Percentiles rank a stretch among this genome's conserved stretches.
phyloP scores from a whole-genome alignment of 768 basidiomycete genomes.

The Collybia sordida region DNA sequence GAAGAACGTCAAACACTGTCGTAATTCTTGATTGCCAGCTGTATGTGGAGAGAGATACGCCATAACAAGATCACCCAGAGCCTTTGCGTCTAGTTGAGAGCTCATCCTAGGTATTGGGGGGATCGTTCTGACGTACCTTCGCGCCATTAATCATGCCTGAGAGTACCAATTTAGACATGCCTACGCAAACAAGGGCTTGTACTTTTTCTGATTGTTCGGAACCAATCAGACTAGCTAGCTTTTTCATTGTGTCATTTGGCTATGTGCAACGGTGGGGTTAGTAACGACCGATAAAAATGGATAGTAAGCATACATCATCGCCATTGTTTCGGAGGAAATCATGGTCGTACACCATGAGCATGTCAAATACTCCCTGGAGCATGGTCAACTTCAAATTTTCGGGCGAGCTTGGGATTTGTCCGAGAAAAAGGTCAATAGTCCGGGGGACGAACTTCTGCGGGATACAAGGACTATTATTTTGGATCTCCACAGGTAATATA shows the following conservation, averaged over 20 bases:
- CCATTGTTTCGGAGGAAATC: constrained; percentile 44
- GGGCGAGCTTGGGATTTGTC: constrained; percentile 59
- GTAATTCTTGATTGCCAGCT: constrained; percentile 74
- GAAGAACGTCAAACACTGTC: constrained; percentile 87
- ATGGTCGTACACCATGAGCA: constrained; percentile 79
- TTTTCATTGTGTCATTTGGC: constrained; percentile 18
- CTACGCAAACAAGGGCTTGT: constrained; percentile 72
- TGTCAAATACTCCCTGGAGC: constrained; percentile 83
- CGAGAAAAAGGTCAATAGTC: constrained; percentile 62
- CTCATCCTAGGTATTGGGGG: neutral
- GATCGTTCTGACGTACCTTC: constrained; percentile 44
- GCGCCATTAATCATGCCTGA: constrained; percentile 74
- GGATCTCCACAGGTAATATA: neutral
- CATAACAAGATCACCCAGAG: constrained; percentile 33
- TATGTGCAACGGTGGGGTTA: constrained; percentile 5
- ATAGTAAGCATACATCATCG: constrained; percentile 17
- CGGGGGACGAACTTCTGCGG: constrained; percentile 28
- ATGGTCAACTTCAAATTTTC: constrained; percentile 66
- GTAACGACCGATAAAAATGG: neutral
- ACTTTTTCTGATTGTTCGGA: constrained; percentile 54
- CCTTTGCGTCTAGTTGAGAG: constrained; percentile 47
- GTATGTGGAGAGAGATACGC: constrained; percentile 83
- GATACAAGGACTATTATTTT: neutral
- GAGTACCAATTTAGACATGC: constrained; percentile 84
- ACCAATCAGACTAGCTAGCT: constrained; percentile 36